phyloP scores from a whole-genome alignment of 192 early-diverging fungal genomes.

The Coemansia biformis region DNA sequence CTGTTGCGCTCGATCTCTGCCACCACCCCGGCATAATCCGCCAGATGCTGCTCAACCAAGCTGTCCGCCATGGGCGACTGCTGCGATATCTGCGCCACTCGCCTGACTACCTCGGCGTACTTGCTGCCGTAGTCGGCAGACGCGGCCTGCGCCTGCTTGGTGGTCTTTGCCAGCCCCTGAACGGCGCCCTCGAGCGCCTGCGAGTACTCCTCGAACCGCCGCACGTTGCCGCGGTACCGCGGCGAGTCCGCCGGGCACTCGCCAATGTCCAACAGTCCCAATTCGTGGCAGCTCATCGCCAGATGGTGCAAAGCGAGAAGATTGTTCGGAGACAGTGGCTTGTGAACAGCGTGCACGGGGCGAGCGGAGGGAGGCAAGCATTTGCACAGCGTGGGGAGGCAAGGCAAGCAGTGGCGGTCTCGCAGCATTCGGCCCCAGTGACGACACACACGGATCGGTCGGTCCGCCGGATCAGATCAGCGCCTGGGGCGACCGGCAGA shows the following conservation, averaged over 20 bases:
- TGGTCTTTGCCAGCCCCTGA: constrained; percentile 29
- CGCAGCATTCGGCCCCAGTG: too few relatives aligned
- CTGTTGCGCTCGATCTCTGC: constrained; percentile 43
- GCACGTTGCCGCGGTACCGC: constrained; percentile 28
- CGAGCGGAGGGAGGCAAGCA: too few relatives aligned
- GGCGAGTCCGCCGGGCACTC: constrained; percentile 43
- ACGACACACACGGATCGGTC: too few relatives aligned
- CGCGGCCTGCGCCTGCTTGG: constrained; percentile 18
- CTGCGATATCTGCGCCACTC: constrained; percentile 15
- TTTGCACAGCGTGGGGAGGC: too few relatives aligned
- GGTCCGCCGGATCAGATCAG: too few relatives aligned
- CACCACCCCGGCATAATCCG: constrained; percentile 13
- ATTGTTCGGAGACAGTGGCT: too few relatives aligned
- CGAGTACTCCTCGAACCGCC: constrained; percentile 35
- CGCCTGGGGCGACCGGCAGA: too few relatives aligned
- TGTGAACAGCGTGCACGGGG: too few relatives aligned
- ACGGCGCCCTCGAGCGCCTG: constrained; percentile 27
- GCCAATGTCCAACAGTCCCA: constrained; percentile 26
- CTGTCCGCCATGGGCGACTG: constrained; percentile 20
- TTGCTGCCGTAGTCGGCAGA: constrained; percentile 19
- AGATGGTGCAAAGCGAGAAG: too few relatives aligned
- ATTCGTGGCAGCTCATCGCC: constrained; percentile 5
- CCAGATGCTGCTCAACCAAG: constrained; percentile 15
- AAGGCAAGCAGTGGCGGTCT: too few relatives aligned
- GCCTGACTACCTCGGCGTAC: constrained; percentile 12